phyloP scores from a whole-genome alignment of 192 early-diverging fungal genomes.

The Rhizoclosmatium sp. region DNA sequence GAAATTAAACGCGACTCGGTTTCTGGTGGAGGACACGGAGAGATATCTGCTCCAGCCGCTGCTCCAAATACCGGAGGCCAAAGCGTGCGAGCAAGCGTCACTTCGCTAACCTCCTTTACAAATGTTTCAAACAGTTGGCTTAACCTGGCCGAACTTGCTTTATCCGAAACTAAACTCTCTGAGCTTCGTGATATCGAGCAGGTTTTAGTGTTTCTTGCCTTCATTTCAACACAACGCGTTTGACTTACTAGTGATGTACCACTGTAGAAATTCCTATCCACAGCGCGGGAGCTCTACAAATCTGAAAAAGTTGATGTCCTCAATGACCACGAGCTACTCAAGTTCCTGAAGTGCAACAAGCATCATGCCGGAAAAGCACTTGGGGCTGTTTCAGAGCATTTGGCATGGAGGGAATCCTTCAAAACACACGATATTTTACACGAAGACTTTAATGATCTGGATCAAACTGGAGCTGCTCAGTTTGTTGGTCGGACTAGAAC shows the following conservation, averaged over 20 bases:
- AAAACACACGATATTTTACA: not conserved
- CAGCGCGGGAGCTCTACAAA: slow-evolving; percentile 40
- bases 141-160: slow-evolving; percentile 9
- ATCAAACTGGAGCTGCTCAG: slow-evolving; percentile 37
- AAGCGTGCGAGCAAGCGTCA: not conserved
- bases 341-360: slow-evolving; percentile 33
- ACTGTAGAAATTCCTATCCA: slow-evolving; percentile 32
- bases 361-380: slow-evolving; percentile 40
- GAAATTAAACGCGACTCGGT: not conserved
- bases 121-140: slow-evolving; percentile 24
- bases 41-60: not conserved
- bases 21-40: not conserved
- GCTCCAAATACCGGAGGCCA: too few species aligned
- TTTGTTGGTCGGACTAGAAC: slow-evolving; percentile 36
- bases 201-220: not conserved
- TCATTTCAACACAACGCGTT: too few species aligned
- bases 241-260: too few species aligned
- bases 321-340: slow-evolving; percentile 36
- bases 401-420: slow-evolving; percentile 30
- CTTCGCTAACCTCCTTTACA: not conserved
- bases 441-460: slow-evolving; percentile 40
- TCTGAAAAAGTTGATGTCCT: slow-evolving; percentile 34
- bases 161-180: slow-evolving; percentile 20
- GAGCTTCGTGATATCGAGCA: not conserved
- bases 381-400: slow-evolving; percentile 29